phyloP scores from a whole-genome alignment of 2,329 filamentous ascomycete species.

The Clarireedia monteithiana region DNA sequence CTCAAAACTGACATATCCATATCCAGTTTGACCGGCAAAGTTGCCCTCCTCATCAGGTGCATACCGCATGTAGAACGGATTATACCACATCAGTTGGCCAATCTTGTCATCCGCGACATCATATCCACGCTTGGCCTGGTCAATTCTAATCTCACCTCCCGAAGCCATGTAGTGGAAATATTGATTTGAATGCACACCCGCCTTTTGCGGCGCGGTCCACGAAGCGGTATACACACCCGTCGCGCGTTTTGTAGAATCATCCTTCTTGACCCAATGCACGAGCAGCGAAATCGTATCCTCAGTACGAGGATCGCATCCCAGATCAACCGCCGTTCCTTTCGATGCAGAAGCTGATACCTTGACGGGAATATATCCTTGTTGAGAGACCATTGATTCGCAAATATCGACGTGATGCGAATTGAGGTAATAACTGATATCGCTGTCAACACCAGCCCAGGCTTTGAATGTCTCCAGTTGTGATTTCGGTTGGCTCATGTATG shows the following conservation, averaged over 20 bases:
- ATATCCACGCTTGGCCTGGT: constrained; percentile 92
- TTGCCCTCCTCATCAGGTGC: constrained; percentile 92
- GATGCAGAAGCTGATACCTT: constrained; percentile 72
- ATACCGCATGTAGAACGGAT: constrained; percentile 94
- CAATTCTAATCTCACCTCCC: constrained; percentile 77
- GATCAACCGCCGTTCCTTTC: constrained; percentile 66
- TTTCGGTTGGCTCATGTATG: constrained; percentile 46
- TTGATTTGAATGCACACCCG: constrained; percentile 93
- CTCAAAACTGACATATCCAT: constrained; percentile 90
- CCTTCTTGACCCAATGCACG: constrained; percentile 76
- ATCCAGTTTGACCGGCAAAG: constrained; percentile 83
- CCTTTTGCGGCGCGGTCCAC: constrained; percentile 88
- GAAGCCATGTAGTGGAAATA: constrained; percentile 92
- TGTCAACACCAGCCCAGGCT: constrained; percentile 65
- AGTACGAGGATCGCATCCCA: constrained; percentile 73
- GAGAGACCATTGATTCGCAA: constrained; percentile 81
- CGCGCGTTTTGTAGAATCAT: constrained; percentile 60
- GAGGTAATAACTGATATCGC: constrained; percentile 92
- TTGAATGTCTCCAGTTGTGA: constrained; percentile 28
- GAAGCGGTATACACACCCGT: constrained; percentile 89
- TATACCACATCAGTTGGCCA: constrained; percentile 73
- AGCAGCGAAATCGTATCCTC: constrained; percentile 92
- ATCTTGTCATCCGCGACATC: constrained; percentile 79
- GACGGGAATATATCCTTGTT: constrained; percentile 63
- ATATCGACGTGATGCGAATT: constrained; percentile 94